Evolutionary conservation across 768 basidiomycete species (phyloP).

Genomic region (Piloderma croceum): DNA sequence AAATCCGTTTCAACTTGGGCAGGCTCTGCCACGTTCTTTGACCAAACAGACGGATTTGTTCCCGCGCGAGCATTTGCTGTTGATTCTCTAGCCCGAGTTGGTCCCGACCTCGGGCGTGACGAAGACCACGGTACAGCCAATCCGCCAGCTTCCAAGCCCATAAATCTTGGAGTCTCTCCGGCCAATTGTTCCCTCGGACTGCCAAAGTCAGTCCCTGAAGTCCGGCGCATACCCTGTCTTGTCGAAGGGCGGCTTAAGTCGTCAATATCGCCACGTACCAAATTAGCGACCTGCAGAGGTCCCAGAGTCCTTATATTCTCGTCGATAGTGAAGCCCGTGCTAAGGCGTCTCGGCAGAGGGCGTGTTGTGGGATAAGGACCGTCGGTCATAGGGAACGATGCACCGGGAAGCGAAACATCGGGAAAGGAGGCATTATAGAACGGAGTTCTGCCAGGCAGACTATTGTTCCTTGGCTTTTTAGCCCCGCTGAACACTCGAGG

Average conservation of each 20-base stretch:
- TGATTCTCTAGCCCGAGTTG: too few species aligned
- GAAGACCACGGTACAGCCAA: slow-evolving; percentile 28
- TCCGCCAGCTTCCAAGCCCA: slow-evolving; percentile 26
- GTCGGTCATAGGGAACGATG: slow-evolving; percentile 3
- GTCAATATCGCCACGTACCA: slow-evolving; percentile 39
- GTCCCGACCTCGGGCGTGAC: too few species aligned
- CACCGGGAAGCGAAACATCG: slow-evolving; percentile 1
- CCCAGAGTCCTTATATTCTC: slow-evolving; percentile 35
- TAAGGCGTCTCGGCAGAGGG: slow-evolving; percentile 27
- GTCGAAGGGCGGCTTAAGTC: slow-evolving; percentile 27
- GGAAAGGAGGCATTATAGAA: slow-evolving; percentile 18
- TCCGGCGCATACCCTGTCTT: slow-evolving; percentile 14
- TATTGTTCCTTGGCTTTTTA: slow-evolving; percentile 16
- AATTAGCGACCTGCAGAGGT: slow-evolving; percentile 43
- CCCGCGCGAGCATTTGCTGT: too few species aligned
- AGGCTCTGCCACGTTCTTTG: too few species aligned
- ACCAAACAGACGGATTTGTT: too few species aligned
- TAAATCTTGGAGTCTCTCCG: slow-evolving; percentile 27
- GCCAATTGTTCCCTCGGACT: too few species aligned
- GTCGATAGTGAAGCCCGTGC: slow-evolving; percentile 20
- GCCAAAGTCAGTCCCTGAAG: slow-evolving; percentile 2
- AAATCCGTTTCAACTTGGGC: slow-evolving; percentile 1
- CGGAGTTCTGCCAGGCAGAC: slow-evolving; percentile 16
- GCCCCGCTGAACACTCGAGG: slow-evolving; percentile 14
- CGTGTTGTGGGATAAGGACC: slow-evolving; percentile 19